Base-by-base conservation (phyloP, 116 monocot species). In the Trichopus zeylanicus region DNA sequence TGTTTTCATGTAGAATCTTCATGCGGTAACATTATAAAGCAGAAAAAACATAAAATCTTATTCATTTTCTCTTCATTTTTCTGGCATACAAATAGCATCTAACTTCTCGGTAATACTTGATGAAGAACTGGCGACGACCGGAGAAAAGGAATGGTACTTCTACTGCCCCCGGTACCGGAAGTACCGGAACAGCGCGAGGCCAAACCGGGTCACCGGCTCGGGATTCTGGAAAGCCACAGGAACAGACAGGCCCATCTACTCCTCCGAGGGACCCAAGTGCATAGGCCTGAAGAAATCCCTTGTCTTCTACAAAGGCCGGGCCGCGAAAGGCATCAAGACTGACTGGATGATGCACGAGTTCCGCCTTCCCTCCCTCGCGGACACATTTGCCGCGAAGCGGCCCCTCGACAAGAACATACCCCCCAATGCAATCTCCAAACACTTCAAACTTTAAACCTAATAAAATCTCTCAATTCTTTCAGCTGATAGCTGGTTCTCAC, bases 291-390 rank as follows among this genome's bases (percentile, higher is more conserved):
- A 70, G 70, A 70, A 70, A 48, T 70, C 70, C 3, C 63, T 70
- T 10, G 70, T 70, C n/a, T 70, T 62, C 55, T 70, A 70, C 33
- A 46, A 29, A 21, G 70, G 70, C 2, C 39, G 70, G 46, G 70
- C 70, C 5, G 70, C 62, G 12, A 70, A 63, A 54, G 70, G 70
- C 6, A 56, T 62, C 16, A 70, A 70, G 31, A 70, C 70, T 2
- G 70, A 70, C 34, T 70, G 70, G 70, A 70, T 70, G 70, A 70
- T 70, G 70, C 70, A 70, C 39, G 70, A 70, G 55, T 56, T 70
- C 47, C 35, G 70, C 6, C 70, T 70, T 21, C 70, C 70, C 7
- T 70, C 62, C 7, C 22, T 33, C 24, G 25, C 11, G 21, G 58
- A 56, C 29, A 20, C 65, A 1, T 53, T 32, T 11, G 33, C 25